These are phyloP conservation scores for Tylopilus sp. DNA, from an alignment of 1,284 basidiomycete species.

Conservation along the genomic window DNA sequence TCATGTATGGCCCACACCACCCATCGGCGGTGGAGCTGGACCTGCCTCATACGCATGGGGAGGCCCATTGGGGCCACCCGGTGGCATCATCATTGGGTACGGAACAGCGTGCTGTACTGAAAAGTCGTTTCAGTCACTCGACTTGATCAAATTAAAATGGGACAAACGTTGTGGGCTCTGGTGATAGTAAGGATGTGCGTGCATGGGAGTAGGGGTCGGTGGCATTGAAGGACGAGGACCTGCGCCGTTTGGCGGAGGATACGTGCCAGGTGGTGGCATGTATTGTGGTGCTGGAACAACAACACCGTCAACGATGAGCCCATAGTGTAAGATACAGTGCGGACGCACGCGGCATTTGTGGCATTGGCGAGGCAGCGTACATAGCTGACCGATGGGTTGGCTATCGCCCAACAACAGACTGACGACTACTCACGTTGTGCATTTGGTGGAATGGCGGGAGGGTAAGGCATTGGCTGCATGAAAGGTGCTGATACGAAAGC, in stretches of 20 bases:
- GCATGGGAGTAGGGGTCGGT: constrained; percentile 75
- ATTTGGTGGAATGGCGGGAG: constrained; percentile 69
- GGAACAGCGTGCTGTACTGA: constrained; percentile 77
- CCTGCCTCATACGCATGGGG: constrained; percentile 69
- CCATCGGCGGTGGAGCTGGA: constrained; percentile 68
- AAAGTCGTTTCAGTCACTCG: constrained; percentile 24
- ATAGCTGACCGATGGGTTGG: constrained; percentile 47
- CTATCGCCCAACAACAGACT: not conserved
- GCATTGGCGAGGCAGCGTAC: constrained; percentile 72
- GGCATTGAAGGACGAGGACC: constrained; percentile 78
- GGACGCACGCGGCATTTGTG: constrained; percentile 74
- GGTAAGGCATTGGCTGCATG: constrained; percentile 79
- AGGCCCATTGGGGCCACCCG: constrained; percentile 47
- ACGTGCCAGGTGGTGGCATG: constrained; percentile 64
- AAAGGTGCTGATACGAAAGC: constrained; percentile 70
- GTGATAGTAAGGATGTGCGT: constrained; percentile 79
- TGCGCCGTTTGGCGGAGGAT: constrained; percentile 67
- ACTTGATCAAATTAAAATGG: constrained; percentile 22
- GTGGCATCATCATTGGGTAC: constrained; percentile 81
- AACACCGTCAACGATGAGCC: constrained; percentile 5
- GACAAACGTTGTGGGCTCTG: constrained; percentile 77
- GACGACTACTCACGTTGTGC: constrained; percentile 41
- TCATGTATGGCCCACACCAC: constrained; percentile 47
- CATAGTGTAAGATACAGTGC: not conserved
- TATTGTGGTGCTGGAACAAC: constrained; percentile 53